These are phyloP conservation scores for Phytophthora tentaculata DNA, from an alignment of 352 stramenopile genomes.

Conservation along the genomic window DNA sequence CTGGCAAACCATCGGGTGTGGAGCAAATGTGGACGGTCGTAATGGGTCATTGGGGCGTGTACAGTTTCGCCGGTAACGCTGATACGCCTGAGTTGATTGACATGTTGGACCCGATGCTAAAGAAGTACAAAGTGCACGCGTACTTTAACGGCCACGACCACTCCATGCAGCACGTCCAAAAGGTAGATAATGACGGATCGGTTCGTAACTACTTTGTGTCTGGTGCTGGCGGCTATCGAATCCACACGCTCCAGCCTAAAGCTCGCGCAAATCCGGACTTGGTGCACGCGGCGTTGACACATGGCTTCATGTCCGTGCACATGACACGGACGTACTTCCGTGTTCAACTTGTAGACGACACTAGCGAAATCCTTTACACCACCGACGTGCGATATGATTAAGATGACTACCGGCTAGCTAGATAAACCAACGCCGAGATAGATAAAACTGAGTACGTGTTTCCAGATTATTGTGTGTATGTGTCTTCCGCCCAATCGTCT, in stretches of 20 bases:
- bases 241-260: conserved; percentile 71
- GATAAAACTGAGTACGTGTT: conserved; percentile 36
- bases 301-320: conserved; percentile 85
- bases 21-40: conserved; percentile 89
- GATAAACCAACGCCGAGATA: conserved; percentile 16
- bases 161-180: conserved; percentile 82
- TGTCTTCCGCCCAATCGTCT: conserved; percentile 22
- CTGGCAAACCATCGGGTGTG: conserved; percentile 63
- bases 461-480: conserved; percentile 25
- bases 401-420: conserved; percentile 7
- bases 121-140: conserved; percentile 85
- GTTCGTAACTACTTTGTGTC: conserved; percentile 82
- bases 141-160: conserved; percentile 91
- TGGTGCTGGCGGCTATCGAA: conserved; percentile 75
- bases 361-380: conserved; percentile 80
- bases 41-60: conserved; percentile 85
- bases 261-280: conserved; percentile 73
- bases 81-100: conserved; percentile 81
- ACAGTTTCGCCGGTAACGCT: conserved; percentile 85
- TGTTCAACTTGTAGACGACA: conserved; percentile 77
- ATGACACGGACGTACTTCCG: conserved; percentile 74
- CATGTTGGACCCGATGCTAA: conserved; percentile 71
- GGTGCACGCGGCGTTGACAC: conserved; percentile 81
- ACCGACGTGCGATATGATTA: conserved; percentile 70
- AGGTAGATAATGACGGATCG: conserved; percentile 45